These are phyloP conservation scores for Apiospora saccharicola DNA, from an alignment of 2,329 filamentous ascomycete species.

Conservation along the genomic window DNA sequence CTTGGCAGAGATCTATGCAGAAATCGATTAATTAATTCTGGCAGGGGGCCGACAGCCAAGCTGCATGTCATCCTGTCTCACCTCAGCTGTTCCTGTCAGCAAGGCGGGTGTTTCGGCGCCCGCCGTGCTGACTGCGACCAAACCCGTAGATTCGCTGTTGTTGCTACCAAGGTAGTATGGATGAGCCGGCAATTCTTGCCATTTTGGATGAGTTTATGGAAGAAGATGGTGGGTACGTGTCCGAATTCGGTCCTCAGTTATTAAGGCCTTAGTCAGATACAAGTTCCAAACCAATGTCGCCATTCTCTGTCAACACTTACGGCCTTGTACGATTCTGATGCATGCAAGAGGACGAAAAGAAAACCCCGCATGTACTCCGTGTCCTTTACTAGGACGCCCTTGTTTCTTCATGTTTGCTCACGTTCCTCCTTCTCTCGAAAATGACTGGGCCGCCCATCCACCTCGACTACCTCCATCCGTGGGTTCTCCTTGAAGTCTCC, in stretches of 20 bases:
- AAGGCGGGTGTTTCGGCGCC: background rate
- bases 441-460: slow-evolving; percentile 52
- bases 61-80: background rate
- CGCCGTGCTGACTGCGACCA: background rate
- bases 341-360: background rate
- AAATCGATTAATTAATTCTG: background rate
- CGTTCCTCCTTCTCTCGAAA: slow-evolving; percentile 47
- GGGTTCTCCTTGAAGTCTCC: slow-evolving; percentile 47
- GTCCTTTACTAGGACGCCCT: background rate
- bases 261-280: background rate
- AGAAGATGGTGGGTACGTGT: background rate
- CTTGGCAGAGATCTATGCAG: background rate
- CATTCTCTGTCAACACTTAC: background rate
- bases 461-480: slow-evolving; percentile 51
- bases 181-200: background rate
- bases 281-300: background rate
- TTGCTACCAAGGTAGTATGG: background rate
- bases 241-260: background rate
- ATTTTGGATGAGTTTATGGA: background rate
- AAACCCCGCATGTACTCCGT: background rate
- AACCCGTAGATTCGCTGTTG: background rate
- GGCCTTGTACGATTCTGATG: background rate
- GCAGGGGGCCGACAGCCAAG: background rate
- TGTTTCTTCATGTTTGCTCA: background rate
- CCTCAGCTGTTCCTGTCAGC: background rate